These are phyloP conservation scores for Pseudophaeomoniella oleicola DNA, from an alignment of 2,329 filamentous ascomycete species.

Conservation along the genomic window DNA sequence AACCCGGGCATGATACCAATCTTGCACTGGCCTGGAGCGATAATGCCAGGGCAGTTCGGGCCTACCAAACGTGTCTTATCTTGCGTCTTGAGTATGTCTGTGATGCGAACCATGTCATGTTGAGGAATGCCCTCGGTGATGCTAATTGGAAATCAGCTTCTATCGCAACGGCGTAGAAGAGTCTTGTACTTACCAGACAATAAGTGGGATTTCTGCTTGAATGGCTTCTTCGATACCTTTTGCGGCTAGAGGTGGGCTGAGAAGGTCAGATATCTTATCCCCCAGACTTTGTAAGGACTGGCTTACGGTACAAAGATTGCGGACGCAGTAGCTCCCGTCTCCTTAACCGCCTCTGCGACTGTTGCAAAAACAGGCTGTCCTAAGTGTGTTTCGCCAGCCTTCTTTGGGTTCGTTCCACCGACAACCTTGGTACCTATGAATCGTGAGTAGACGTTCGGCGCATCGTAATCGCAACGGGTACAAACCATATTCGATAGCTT, in stretches of 20 bases:
- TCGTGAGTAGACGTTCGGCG: conserved; percentile 12
- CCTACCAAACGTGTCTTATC: conserved; percentile 92
- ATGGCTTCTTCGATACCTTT: conserved; percentile 95
- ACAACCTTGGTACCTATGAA: conserved; percentile 80
- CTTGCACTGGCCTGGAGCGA: conserved; percentile 89
- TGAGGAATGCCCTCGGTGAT: conserved; percentile 10
- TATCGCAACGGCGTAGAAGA: neutral
- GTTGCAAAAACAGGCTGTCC: conserved; percentile 85
- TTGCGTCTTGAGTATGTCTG: conserved; percentile 93
- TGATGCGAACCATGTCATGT: conserved; percentile 95
- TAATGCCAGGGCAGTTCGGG: conserved; percentile 97
- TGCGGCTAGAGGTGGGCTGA: conserved; percentile 75
- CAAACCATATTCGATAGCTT: conserved; percentile 96
- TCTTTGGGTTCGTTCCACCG: conserved; percentile 97
- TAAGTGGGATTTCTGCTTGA: conserved; percentile 78
- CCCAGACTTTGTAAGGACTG: conserved; percentile 1
- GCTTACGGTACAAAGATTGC: conserved; percentile 89
- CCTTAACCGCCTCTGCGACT: conserved; percentile 75
- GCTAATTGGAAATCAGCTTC: conserved; percentile 17
- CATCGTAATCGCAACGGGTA: conserved; percentile 8
- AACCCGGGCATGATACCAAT: conserved; percentile 99
- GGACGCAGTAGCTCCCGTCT: conserved; percentile 79
- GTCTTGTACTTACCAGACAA: conserved; percentile 53
- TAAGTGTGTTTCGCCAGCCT: conserved; percentile 81
- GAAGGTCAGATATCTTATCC: conserved; percentile 14